A percentile compares a stretch with the other conserved stretches of the same genome.
Conservation (phyloP, 306 rosid genomes). For the Cucurbita ficifolia region DNA sequence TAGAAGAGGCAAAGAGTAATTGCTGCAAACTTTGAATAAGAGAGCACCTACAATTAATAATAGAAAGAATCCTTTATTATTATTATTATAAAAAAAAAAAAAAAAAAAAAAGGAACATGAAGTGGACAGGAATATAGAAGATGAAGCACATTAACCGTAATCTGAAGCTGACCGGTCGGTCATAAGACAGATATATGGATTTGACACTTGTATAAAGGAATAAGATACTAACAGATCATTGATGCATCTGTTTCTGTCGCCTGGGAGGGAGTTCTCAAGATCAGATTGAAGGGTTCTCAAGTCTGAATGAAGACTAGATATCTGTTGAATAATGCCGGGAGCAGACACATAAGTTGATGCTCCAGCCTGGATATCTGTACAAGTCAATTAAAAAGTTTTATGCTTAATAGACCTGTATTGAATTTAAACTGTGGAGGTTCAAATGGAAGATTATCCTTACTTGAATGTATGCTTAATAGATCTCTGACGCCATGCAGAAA, state of each 20-base stretch:
- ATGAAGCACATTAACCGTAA: neutral
- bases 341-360: constrained; percentile 84
- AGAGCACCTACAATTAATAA: constrained; percentile 44
- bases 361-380: constrained; percentile 72
- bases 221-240: constrained; percentile 65
- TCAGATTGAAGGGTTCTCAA: constrained; percentile 71
- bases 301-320: constrained; percentile 77
- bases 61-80: neutral
- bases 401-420: neutral
- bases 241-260: constrained; percentile 87
- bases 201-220: neutral
- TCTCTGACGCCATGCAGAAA: constrained; percentile 93
- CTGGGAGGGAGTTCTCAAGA: constrained; percentile 91
- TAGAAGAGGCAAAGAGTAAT: constrained; percentile 86
- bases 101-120: neutral
- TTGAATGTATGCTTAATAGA: constrained; percentile 81
- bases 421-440: neutral
- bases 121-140: neutral
- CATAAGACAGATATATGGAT: neutral
- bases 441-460: constrained; percentile 24
- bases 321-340: constrained; percentile 92
- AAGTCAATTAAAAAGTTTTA: neutral
- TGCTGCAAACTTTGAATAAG: constrained; percentile 91
- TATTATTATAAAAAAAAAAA: neutral
- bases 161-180: neutral